Conservation (phyloP, 352 stramenopile genomes). For the Aphanomyces euteiches region DNA sequence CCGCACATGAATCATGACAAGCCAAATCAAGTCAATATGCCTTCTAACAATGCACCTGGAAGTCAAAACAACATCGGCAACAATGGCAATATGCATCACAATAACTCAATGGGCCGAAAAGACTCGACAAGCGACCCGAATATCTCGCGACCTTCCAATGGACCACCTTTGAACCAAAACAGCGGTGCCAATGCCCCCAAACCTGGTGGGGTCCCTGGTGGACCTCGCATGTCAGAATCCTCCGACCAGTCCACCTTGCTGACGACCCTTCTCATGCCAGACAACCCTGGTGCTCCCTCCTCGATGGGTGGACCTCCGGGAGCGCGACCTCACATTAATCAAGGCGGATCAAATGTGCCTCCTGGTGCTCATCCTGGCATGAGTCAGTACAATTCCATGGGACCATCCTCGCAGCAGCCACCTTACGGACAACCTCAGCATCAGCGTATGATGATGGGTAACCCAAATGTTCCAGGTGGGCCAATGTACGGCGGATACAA, state of each 20-base stretch:
- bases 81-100: conserved; percentile 4
- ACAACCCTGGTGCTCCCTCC: conserved; percentile 5
- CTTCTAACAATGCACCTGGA: conserved; percentile 34
- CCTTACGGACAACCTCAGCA: background rate
- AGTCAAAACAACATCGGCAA: background rate
- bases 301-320: background rate
- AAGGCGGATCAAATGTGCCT: conserved; percentile 11
- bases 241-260: conserved; percentile 12
- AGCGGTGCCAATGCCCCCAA: conserved; percentile 5
- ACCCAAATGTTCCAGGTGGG: background rate
- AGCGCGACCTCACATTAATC: conserved; percentile 16
- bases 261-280: conserved; percentile 10
- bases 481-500: conserved; percentile 31
- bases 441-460: conserved; percentile 24
- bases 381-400: conserved; percentile 14
- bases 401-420: conserved; percentile 9
- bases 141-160: background rate
- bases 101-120: background rate
- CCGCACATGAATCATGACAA: conserved; percentile 40
- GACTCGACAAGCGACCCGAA: conserved; percentile 17
- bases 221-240: conserved; percentile 11
- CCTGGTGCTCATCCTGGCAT: conserved; percentile 1
- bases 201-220: background rate
- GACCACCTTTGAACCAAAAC: background rate
- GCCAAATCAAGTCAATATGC: conserved; percentile 22